Evolutionary conservation across 1,284 basidiomycete genomes (phyloP), one percentile per base, ranked within the genome.

Genomic region (Phylloporus sp.): DNA sequence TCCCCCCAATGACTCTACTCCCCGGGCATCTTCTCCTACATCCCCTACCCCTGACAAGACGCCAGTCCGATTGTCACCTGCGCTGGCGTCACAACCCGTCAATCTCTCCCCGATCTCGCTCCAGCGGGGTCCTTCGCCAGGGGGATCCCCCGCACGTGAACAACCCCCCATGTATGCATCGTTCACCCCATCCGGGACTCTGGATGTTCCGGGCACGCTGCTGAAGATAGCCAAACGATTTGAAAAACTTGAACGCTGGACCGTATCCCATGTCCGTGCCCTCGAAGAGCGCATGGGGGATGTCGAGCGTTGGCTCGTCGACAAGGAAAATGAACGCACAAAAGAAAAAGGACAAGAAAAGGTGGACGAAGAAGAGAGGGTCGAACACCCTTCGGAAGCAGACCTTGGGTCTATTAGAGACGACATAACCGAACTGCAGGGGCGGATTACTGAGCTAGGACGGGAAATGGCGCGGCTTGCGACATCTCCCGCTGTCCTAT

Each of bases 231-330:
- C 74, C 11, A 78, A 71, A 55, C 74, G 74, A 59, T 93, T 94
- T 64, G 92, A 94, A 74, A 94, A 94, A 71, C 82, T 93, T n/a
- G 91, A 93, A 72, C 89, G 89, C 66, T 93, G 91, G 91, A 89
- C 90, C 0, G 90, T 93, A 1, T 86, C 89, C 7, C 91, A 93
- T 69, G 91, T 92, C 3, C 87, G 92, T 56, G 91, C 92, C 1
- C 77, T 93, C 20, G 91, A 93, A 69, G 92, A 93, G 29, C 84
- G 91, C 37, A 93, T 93, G 91, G 86, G 88, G 66, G 92, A 93
- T 61, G 92, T 93, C 26, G 91, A 93, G 72, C 82, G 86, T 47
- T 93, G 90, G 89, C 81, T 93, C 18, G 91, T 93, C 4, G 90
- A 92, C 63, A 91, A 88, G 72, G 90, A 92, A 74, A 85, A 81